These are phyloP conservation scores for Eimeria mitis DNA, from an alignment of 169 alveolate genomes.

Conservation along the genomic window DNA sequence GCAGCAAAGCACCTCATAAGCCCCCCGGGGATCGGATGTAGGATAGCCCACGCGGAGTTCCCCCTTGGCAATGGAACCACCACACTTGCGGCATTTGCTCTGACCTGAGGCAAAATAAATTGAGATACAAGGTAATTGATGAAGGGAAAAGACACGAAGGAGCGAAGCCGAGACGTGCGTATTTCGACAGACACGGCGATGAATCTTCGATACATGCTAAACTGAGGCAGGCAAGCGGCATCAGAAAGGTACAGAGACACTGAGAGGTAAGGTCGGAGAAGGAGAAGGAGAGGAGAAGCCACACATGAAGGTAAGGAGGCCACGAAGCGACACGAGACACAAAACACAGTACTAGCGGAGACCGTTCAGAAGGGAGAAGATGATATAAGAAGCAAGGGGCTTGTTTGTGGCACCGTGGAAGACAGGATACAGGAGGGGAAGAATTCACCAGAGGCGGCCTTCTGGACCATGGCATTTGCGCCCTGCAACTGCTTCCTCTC, in stretches of 20 bases:
- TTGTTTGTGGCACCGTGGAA: background rate
- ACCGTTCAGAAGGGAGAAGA: background rate
- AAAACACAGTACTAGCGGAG: background rate
- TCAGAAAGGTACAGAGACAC: background rate
- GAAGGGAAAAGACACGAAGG: background rate
- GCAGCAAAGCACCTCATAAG: constrained; percentile 81
- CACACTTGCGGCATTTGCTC: constrained; percentile 83
- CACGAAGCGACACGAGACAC: background rate
- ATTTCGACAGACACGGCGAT: background rate
- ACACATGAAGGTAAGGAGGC: background rate
- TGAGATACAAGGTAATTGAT: background rate
- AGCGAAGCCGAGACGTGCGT: background rate
- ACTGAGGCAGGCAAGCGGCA: background rate
- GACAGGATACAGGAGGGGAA: background rate
- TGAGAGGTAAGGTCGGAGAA: background rate
- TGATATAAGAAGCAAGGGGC: background rate
- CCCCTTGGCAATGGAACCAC: constrained; percentile 74
- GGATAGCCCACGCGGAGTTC: constrained; percentile 83
- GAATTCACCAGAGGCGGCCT: constrained; percentile 56
- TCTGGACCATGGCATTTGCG: constrained; percentile 63
- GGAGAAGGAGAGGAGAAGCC: background rate
- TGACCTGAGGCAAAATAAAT: constrained; percentile 22
- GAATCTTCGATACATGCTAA: background rate
- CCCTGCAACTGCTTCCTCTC: constrained; percentile 38
- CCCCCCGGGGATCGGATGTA: constrained; percentile 83